Conservation (phyloP, 1,139 yeast genomes). For the Yamadazyma diospyri region DNA sequence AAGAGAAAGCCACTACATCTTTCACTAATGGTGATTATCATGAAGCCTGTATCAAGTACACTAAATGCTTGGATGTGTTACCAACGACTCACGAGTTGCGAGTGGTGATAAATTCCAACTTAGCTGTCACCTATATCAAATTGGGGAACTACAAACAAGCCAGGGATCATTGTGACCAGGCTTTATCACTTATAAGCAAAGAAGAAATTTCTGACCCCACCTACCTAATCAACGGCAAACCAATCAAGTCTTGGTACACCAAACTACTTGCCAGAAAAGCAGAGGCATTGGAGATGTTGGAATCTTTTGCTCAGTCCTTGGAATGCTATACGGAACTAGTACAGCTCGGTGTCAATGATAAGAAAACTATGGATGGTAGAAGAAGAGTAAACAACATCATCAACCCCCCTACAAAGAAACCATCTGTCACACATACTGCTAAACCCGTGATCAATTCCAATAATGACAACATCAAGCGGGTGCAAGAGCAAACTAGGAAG, state of each 20-base stretch:
- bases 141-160: constrained; percentile 73
- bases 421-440: constrained; percentile 13
- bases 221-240: constrained; percentile 44
- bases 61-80: constrained; percentile 56
- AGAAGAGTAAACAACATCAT: constrained; percentile 70
- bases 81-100: constrained; percentile 66
- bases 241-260: constrained; percentile 66
- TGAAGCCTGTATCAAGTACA: constrained; percentile 59
- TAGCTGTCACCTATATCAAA: constrained; percentile 67
- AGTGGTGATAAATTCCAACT: constrained; percentile 70
- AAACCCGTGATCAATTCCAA: constrained; percentile 14
- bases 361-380: constrained; percentile 72
- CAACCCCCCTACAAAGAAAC: constrained; percentile 37
- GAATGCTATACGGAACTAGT: constrained; percentile 58
- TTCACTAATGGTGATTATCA: constrained; percentile 83
- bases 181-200: constrained; percentile 49
- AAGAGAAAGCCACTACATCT: constrained; percentile 57
- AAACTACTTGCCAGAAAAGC: constrained; percentile 72
- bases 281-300: constrained; percentile 78
- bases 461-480: constrained; percentile 16
- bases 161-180: constrained; percentile 50
- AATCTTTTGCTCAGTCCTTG: constrained; percentile 63
- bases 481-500: constrained; percentile 44
- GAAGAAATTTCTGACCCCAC: constrained; percentile 21
- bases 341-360: constrained; percentile 59